A percentile compares a stretch with the other conserved stretches of the same genome.
Evolutionary conservation across 441 rosid genomes (phyloP).

Genomic region (Croton setiger): DNA sequence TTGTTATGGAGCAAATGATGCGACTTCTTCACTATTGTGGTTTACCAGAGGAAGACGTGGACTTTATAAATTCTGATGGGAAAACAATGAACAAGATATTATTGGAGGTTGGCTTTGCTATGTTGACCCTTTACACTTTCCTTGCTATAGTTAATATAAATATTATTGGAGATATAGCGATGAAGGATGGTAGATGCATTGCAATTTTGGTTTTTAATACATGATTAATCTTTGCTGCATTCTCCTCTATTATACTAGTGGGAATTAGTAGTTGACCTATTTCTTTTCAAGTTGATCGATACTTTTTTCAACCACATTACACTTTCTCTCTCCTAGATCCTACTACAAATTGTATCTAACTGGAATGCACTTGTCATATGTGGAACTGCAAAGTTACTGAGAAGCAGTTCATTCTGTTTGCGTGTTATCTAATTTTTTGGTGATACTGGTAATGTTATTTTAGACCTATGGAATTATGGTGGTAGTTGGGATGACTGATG

Average conservation of each 20-base stretch:
- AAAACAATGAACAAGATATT: slow-evolving; percentile 84
- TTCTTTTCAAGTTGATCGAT: neutral
- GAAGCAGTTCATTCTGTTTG: neutral
- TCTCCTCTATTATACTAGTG: neutral
- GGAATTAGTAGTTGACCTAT: neutral
- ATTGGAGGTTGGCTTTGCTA: slow-evolving; percentile 57
- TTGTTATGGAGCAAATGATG: slow-evolving; percentile 99
- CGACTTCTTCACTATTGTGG: slow-evolving; percentile 85
- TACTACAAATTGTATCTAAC: neutral
- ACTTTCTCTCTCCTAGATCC: neutral
- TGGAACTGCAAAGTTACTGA: neutral
- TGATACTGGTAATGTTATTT: neutral
- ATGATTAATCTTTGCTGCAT: neutral
- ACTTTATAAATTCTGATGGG: slow-evolving; percentile 91
- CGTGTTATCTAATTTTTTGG: neutral
- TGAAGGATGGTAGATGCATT: neutral
- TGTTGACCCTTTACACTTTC: slow-evolving; percentile 2
- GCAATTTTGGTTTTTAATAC: neutral
- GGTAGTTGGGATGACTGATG: neutral
- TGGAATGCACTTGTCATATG: neutral
- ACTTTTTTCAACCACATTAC: neutral
- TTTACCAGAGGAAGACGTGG: slow-evolving; percentile 83
- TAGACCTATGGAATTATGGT: slow-evolving; percentile 1
- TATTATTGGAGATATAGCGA: neutral
- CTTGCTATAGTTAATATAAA: neutral